A percentile compares a stretch with the other conserved stretches of the same genome.
Conservation (phyloP, 345 rosid genomes). For the Populus ilicifolia region DNA sequence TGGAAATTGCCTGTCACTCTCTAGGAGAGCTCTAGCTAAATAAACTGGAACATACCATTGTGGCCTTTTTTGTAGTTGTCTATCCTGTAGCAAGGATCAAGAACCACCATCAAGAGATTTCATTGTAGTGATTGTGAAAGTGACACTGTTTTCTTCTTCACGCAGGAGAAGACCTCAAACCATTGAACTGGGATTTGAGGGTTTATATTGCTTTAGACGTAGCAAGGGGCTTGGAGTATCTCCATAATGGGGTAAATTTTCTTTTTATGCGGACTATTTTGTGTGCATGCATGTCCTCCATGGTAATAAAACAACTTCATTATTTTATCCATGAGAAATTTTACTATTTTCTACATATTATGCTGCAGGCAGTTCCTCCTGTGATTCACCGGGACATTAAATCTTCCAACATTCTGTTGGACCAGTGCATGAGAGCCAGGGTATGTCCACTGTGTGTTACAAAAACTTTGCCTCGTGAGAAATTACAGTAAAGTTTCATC, state of each 20-base stretch:
- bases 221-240: constrained; percentile 95
- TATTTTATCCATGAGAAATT: neutral
- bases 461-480: neutral
- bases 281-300: neutral
- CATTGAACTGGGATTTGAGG: constrained; percentile 81
- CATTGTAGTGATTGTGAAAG: neutral
- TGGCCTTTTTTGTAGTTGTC: neutral
- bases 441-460: constrained; percentile 26
- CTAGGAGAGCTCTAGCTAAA: neutral
- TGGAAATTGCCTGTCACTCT: neutral
- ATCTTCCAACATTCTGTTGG: constrained; percentile 93
- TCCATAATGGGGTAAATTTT: constrained; percentile 88
- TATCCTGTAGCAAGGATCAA: neutral
- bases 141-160: constrained; percentile 7
- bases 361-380: constrained; percentile 89
- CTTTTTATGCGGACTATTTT: neutral
- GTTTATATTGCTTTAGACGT: constrained; percentile 82
- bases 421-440: constrained; percentile 93
- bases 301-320: neutral
- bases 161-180: constrained; percentile 59
- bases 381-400: constrained; percentile 94
- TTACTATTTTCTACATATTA: neutral
- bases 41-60: neutral
- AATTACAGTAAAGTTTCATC: neutral
- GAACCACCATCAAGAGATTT: neutral